phyloP scores from a whole-genome alignment of 139 green algal genomes.

The Spirogloea muscicola region DNA sequence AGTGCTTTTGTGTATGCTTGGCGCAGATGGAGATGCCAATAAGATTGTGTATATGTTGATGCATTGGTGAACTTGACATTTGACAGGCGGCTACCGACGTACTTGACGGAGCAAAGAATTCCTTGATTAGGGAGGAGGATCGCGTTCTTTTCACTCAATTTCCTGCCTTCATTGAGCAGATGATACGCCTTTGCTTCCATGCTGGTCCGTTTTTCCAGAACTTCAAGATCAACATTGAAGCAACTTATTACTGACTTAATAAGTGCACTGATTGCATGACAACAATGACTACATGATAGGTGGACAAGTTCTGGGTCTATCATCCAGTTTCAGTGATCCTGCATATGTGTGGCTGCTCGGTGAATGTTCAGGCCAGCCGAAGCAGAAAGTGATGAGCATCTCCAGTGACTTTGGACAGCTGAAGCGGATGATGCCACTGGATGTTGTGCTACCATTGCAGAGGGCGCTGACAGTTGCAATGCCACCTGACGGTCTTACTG shows the following conservation, averaged over 20 bases:
- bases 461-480: constrained; percentile 54
- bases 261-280: too few relatives aligned
- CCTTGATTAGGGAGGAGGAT: constrained; percentile 4
- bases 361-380: too few relatives aligned
- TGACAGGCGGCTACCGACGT: too few relatives aligned
- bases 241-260: too few relatives aligned
- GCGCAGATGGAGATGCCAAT: too few relatives aligned
- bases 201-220: not conserved
- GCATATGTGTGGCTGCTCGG: too few relatives aligned
- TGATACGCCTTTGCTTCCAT: constrained; percentile 52
- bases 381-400: constrained; percentile 26
- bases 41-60: too few relatives aligned
- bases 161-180: constrained; percentile 46
- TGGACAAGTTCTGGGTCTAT: constrained; percentile 1
- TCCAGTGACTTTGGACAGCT: constrained; percentile 45
- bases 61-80: too few relatives aligned
- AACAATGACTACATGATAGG: too few relatives aligned
- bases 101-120: too few relatives aligned
- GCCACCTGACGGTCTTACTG: constrained; percentile 23
- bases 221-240: not conserved
- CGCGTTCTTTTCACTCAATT: constrained; percentile 34
- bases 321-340: too few relatives aligned
- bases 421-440: constrained; percentile 61
- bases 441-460: constrained; percentile 73
- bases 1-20: too few relatives aligned